Evolutionary conservation across 1,284 basidiomycete genomes (phyloP).

Genomic region (Rhodotorula mucilaginosa): DNA sequence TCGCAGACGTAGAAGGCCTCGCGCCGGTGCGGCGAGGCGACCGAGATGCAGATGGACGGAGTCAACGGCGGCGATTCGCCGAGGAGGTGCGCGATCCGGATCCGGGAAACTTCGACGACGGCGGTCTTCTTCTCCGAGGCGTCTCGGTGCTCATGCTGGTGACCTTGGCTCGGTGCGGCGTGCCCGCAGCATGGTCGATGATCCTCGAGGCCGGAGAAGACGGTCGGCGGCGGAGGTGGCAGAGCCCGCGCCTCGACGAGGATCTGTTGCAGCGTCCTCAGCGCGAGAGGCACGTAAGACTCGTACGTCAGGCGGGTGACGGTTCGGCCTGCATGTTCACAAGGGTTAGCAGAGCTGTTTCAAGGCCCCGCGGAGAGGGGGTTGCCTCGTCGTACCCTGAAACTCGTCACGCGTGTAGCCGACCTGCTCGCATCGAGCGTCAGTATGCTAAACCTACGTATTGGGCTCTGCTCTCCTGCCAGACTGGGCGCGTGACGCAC

Average conservation of each 20-base stretch:
- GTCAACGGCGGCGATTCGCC: conserved; percentile 38
- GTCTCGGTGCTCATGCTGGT: neutral
- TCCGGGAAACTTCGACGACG: conserved; percentile 26
- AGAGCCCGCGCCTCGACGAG: conserved; percentile 22
- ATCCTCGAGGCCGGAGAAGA: neutral
- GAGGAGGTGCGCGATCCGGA: conserved; percentile 35
- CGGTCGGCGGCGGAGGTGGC: conserved; percentile 8
- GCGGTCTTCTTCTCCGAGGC: conserved; percentile 2
- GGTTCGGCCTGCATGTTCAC: conserved; percentile 57
- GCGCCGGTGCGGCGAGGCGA: conserved; percentile 70
- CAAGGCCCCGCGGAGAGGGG: too few relatives aligned
- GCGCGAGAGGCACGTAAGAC: conserved; percentile 75
- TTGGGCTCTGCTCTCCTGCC: neutral
- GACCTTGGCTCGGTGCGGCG: neutral
- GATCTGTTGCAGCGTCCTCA: conserved; percentile 62
- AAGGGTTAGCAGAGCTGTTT: too few relatives aligned
- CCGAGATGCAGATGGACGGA: conserved; percentile 49
- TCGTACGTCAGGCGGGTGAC: conserved; percentile 72
- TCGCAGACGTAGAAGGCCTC: conserved; percentile 78
- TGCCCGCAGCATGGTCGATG: neutral
- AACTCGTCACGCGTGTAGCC: conserved; percentile 68
- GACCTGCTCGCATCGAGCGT: conserved; percentile 55
- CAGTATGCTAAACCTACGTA: neutral
- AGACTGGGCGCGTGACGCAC: conserved; percentile 5
- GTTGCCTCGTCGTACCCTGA: conserved; percentile 49